Evolutionary conservation across 805 yeast genomes (phyloP), one percentile per base, ranked within the genome.

Genomic region (Kregervanrija pseudodelftensis): DNA sequence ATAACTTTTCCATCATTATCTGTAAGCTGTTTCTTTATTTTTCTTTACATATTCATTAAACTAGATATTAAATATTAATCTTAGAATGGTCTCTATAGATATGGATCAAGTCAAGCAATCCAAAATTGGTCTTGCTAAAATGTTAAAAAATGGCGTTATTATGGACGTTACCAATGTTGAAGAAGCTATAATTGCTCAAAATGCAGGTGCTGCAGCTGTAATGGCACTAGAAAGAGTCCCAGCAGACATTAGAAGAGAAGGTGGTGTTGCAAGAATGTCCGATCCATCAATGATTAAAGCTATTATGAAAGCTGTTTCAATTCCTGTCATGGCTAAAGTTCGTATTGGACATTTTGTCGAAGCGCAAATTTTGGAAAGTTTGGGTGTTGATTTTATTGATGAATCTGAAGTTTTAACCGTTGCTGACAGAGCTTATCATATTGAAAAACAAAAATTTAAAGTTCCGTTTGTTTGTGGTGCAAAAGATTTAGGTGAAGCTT

Each of bases 181-280:
- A 57, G 93, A 85, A 66, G 95, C 95, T 16, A 62, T 70, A 37
- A 76, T 85, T 42, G 95, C 95, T 17, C 91, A 85, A 63, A 70
- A 67, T 44, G 91, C 95, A 3, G 95, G 95, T 48, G 95, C 95
- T 11, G 82, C 86, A 66, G 91, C 95, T 11, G 95, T 85, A 16
- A 85, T 85, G 95, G 95, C 95, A 4, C 70, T 85, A 51, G 95
- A 85, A 66, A 69, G 82, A 54, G 86, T 85, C 46, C 95, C 95
- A 10, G 88, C 93, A 8, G 93, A 85, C 60, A 85, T 85, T 77
- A 76, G 93, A 58, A 80, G 77, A 50, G 77, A 82, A 43, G 91
- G 91, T 41, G 83, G 84, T 46, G 93, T 85, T 41, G 85, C 91
- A 47, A 75, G 95, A 56, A 85, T 85, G 95, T 79, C 86, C 15